Evolutionary conservation across 1,284 basidiomycete genomes (phyloP), one percentile per base, ranked within the genome.

Genomic region (Trametes versicolor): DNA sequence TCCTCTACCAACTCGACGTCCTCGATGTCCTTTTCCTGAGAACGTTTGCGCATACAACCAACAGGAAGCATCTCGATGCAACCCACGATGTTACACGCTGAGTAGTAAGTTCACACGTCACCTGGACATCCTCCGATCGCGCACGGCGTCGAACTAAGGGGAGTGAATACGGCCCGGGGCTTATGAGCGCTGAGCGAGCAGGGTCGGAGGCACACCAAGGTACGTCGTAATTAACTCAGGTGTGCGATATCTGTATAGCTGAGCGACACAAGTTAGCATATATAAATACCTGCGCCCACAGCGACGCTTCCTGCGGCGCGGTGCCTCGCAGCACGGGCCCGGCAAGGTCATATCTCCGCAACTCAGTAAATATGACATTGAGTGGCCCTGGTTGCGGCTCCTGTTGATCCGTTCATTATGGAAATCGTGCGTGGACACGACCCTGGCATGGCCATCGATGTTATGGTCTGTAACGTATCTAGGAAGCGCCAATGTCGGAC

Each of bases 321-420:
- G 57, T 37, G 23, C 57, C 48, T 58, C 37, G 23, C 43, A 25
- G 41, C 41, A 41, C 59, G 59, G 59, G 21, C 21, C 51, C 59
- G 59, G 59, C 59, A 32, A 47, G 43, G n/a, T 17, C 29, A 19
- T 52, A 53, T 45, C 59, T 34, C 59, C 59, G 59, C 49, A 37
- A 41, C 23, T 29, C 50, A 23, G 51, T 7, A n/a, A n/a, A 12
- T 23, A 15, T 10, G 13, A 10, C 27, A 53, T 43, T 13, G 43
- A 17, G 15, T 21, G 29, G 23, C 49, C 15, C 49, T 25, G 25
- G 7, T 5, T 41, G 34, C 52, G 27, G 23, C 27, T 49, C 36
- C 34, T 37, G n/a, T 12, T 57, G 60, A 62, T 56, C 60, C 60
- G 53, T 62, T 49, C 53, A 56, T 51, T 7, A 43, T 49, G n/a